Evolutionary conservation across 2,329 filamentous ascomycete genomes (phyloP).

Genomic region (Cytospora schulzeri): DNA sequence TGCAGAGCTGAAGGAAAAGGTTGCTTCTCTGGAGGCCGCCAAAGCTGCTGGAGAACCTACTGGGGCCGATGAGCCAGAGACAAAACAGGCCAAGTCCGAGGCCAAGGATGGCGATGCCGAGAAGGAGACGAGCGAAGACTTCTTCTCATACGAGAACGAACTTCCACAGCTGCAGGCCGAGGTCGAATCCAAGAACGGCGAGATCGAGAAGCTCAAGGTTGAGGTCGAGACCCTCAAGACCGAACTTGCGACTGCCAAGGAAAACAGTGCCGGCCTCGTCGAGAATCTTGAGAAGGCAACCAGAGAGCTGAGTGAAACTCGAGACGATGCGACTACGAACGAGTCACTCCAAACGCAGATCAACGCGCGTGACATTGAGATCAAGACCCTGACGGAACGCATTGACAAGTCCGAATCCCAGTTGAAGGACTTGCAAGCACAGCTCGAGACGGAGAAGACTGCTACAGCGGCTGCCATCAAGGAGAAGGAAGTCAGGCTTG

Average conservation of each 20-base stretch:
- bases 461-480: conserved; percentile 29
- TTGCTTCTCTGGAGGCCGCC: conserved; percentile 48
- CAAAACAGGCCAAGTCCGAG: conserved; percentile 38
- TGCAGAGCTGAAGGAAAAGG: conserved; percentile 51
- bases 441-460: conserved; percentile 37
- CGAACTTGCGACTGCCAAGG: conserved; percentile 71
- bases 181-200: conserved; percentile 67
- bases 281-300: conserved; percentile 69
- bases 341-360: conserved; percentile 54
- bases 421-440: conserved; percentile 47
- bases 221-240: conserved; percentile 70
- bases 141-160: conserved; percentile 93
- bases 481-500: conserved; percentile 42
- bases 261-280: conserved; percentile 68
- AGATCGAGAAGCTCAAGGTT: conserved; percentile 69
- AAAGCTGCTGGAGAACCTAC: conserved; percentile 31
- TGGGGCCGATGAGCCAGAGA: conserved; percentile 32
- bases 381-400: conserved; percentile 52
- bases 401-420: conserved; percentile 47
- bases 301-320: conserved; percentile 58
- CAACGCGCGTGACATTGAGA: conserved; percentile 50
- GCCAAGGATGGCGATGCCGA: conserved; percentile 38
- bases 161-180: conserved; percentile 79
- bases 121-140: conserved; percentile 61
- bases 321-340: conserved; percentile 43